Percentiles rank a stretch among this genome's conserved stretches.
Evolutionary conservation across 129 eudicot species (phyloP).

Genomic region (Tanacetum coccineum): DNA sequence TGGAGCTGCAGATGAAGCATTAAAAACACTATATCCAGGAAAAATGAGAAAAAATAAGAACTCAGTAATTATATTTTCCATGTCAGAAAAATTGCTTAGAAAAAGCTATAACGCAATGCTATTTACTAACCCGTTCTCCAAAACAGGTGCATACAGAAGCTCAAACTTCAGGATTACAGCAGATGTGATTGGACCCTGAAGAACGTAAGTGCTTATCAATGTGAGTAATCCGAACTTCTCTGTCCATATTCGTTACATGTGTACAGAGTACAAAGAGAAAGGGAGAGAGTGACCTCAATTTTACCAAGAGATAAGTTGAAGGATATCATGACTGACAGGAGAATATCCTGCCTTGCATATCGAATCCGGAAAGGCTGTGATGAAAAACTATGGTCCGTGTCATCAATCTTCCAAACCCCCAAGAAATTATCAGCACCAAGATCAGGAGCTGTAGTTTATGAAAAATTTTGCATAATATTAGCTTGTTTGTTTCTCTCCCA

Average conservation of each 20-base stretch:
- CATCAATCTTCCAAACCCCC: slow-evolving; percentile 98
- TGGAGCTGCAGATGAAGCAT: slow-evolving; percentile 60
- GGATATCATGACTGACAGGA: slow-evolving; percentile 85
- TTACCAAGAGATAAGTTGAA: slow-evolving; percentile 78
- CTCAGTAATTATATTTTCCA: neutral
- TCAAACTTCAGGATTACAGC: slow-evolving; percentile 90
- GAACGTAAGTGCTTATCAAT: slow-evolving; percentile 19
- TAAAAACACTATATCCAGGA: slow-evolving; percentile 36
- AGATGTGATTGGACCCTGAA: slow-evolving; percentile 75
- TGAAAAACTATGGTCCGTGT: slow-evolving; percentile 82
- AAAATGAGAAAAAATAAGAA: neutral
- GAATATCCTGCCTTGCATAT: slow-evolving; percentile 94
- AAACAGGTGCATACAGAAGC: slow-evolving; percentile 77
- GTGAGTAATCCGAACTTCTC: slow-evolving; percentile 4
- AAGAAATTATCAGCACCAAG: slow-evolving; percentile 70
- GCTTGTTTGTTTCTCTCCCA: slow-evolving; percentile 7
- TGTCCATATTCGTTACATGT: neutral
- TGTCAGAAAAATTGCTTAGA: slow-evolving; percentile 11
- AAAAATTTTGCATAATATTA: slow-evolving; percentile 18
- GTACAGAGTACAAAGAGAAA: slow-evolving; percentile 14
- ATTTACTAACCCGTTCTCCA: slow-evolving; percentile 69
- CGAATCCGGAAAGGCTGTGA: slow-evolving; percentile 93
- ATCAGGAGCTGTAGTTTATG: slow-evolving; percentile 72
- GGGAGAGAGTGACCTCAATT: slow-evolving; percentile 54
- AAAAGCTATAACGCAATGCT: slow-evolving; percentile 11